phyloP scores from a whole-genome alignment of 495 filamentous ascomycete genomes.

The Daldinia bambusicola region DNA sequence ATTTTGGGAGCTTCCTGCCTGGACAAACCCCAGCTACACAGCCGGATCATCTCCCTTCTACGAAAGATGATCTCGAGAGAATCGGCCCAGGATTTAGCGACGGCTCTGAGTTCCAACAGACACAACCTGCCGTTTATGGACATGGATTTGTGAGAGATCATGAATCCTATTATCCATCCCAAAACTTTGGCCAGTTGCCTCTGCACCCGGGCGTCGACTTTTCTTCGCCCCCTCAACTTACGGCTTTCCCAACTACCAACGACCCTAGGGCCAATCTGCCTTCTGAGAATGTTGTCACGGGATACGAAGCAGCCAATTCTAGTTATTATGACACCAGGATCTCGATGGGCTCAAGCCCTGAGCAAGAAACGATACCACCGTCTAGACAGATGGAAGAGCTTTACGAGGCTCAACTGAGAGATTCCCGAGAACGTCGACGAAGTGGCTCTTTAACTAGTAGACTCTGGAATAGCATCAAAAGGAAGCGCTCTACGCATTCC shows the following conservation, averaged over 20 bases:
- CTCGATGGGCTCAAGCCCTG: conserved; percentile 48
- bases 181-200: conserved; percentile 33
- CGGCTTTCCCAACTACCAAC: conserved; percentile 29
- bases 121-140: conserved; percentile 25
- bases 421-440: conserved; percentile 43
- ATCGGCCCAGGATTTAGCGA: conserved; percentile 21
- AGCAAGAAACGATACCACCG: conserved; percentile 34
- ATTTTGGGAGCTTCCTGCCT: conserved; percentile 27
- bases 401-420: conserved; percentile 45
- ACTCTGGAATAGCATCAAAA: conserved; percentile 46
- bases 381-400: conserved; percentile 47
- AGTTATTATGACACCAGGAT: conserved; percentile 51
- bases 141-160: conserved; percentile 34
- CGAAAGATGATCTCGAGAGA: conserved; percentile 39
- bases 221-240: conserved; percentile 41
- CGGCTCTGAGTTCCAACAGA: conserved; percentile 31
- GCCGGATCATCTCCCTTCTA: conserved; percentile 20
- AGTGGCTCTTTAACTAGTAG: conserved; percentile 42
- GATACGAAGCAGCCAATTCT: conserved; percentile 45
- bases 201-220: conserved; percentile 45
- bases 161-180: conserved; percentile 28
- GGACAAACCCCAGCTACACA: conserved; percentile 17
- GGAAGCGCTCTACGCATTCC: conserved; percentile 46
- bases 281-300: conserved; percentile 35
- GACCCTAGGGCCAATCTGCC: conserved; percentile 27